These are phyloP conservation scores for Calocybe cyanea DNA, from an alignment of 768 basidiomycete genomes.

Conservation along the genomic window DNA sequence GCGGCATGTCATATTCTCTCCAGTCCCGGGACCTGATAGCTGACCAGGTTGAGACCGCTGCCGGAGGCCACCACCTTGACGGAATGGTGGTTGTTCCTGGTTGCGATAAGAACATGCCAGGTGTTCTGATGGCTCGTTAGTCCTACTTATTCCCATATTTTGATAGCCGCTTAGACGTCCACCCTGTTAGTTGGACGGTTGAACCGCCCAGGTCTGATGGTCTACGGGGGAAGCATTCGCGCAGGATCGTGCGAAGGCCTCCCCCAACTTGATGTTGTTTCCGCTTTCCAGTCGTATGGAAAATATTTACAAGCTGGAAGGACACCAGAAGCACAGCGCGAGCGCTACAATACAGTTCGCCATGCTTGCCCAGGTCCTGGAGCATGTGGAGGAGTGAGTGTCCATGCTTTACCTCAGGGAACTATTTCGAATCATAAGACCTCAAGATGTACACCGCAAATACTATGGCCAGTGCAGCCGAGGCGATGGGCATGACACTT, in stretches of 20 bases:
- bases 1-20: constrained; percentile 92
- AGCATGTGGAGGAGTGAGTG: constrained; percentile 90
- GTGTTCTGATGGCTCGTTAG: constrained; percentile 93
- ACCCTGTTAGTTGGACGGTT: constrained; percentile 73
- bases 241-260: constrained; percentile 87
- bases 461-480: constrained; percentile 95
- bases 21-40: constrained; percentile 98
- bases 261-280: constrained; percentile 91
- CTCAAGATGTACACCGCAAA: constrained; percentile 95
- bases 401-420: not conserved
- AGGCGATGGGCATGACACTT: constrained; percentile 93
- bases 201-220: constrained; percentile 95
- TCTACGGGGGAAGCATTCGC: constrained; percentile 94
- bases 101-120: constrained; percentile 99
- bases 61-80: constrained; percentile 96
- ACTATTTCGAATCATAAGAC: not conserved
- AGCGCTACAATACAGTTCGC: constrained; percentile 82
- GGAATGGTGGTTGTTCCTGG: constrained; percentile 97
- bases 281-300: constrained; percentile 97
- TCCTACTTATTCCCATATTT: constrained; percentile 9
- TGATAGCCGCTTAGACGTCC: constrained; percentile 19
- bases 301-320: constrained; percentile 89
- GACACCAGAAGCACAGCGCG: constrained; percentile 76
- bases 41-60: constrained; percentile 94
- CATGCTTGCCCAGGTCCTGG: constrained; percentile 97